Base-by-base conservation (phyloP, 1,284 basidiomycete genomes). In the Neolentinus lepideus region DNA sequence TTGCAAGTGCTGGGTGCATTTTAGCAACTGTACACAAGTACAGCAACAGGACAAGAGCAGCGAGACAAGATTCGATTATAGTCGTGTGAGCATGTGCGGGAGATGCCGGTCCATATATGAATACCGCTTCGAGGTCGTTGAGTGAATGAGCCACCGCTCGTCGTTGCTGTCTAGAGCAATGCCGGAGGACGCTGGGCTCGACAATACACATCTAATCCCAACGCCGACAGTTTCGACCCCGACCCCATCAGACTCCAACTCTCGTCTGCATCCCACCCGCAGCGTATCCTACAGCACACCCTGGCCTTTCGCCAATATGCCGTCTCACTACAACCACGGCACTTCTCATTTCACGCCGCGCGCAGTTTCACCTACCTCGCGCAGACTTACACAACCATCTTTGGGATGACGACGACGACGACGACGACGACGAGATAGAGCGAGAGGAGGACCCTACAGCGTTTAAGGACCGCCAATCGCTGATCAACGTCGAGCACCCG, bases 401-500 rank as follows among this genome's bases (percentile, higher is more conserved):
- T 67, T 77, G 24, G 27, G 69, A 80, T 53, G 73, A 71, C 56
- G 70, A 69, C 58, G 68, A 56, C 54, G 73, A 69, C 51, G 70
- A 68, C 25, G 70, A 61, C 25, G 69, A 64, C 3, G 73, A 74
- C 22, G 71, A 67, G 19, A 63, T 66, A 2, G 71, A 71, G 27
- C 73, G 75, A 43, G 85, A 85, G n/a, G 85, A 84, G 33, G 94
- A 98, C 63, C 92, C 91, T 36, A 94, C 98, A 63, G 99, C 96
- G 0, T 75, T 99, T 62, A 94, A 91, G 71, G 95, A 98, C 64
- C 85, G 97, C 27, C 97, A 99, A 70, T 98, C 97, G 48, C 89
- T 96, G 63, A 97, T 99, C 71, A 99, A 99, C 73, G 94, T 98
- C 67, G 94, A 98, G 69, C 97, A 99, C 71, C 97, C 97, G 6